phyloP scores from a whole-genome alignment of 306 rosid species.

The Sicyos edulis region DNA sequence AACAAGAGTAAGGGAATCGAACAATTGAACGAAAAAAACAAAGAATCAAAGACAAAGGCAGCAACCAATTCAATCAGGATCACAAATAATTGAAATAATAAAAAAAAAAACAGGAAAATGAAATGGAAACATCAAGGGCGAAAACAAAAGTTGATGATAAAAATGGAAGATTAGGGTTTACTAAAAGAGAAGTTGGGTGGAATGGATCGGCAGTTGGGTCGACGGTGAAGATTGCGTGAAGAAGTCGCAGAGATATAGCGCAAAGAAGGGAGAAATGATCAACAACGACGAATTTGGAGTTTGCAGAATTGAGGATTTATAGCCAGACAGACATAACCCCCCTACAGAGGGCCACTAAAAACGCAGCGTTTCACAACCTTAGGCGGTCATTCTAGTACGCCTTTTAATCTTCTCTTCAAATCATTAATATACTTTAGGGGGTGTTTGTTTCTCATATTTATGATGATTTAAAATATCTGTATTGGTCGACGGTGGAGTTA shows the following conservation, averaged over 20 bases:
- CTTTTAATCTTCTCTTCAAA: too few relatives aligned
- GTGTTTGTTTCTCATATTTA: too few relatives aligned
- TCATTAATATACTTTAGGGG: too few relatives aligned
- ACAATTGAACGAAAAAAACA: neutral
- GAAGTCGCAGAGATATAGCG: neutral
- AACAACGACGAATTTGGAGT: neutral
- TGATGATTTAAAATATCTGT: too few relatives aligned
- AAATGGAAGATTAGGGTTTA: conserved; percentile 17
- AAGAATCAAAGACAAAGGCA: neutral
- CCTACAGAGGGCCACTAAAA: neutral
- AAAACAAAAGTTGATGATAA: neutral
- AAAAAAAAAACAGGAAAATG: neutral
- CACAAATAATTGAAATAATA: neutral
- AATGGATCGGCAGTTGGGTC: conserved; percentile 4
- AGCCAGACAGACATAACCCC: neutral
- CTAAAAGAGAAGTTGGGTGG: neutral
- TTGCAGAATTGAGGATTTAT: neutral
- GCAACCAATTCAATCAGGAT: neutral
- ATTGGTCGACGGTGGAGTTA: too few relatives aligned
- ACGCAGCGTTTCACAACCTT: conserved; percentile 3
- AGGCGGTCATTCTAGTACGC: too few relatives aligned
- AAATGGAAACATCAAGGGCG: neutral
- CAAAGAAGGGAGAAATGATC: neutral
- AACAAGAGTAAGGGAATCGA: neutral
- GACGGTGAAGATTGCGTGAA: conserved; percentile 10